Evolutionary conservation across 2,329 filamentous ascomycete species (phyloP).

Genomic region (Madurella fahalii): DNA sequence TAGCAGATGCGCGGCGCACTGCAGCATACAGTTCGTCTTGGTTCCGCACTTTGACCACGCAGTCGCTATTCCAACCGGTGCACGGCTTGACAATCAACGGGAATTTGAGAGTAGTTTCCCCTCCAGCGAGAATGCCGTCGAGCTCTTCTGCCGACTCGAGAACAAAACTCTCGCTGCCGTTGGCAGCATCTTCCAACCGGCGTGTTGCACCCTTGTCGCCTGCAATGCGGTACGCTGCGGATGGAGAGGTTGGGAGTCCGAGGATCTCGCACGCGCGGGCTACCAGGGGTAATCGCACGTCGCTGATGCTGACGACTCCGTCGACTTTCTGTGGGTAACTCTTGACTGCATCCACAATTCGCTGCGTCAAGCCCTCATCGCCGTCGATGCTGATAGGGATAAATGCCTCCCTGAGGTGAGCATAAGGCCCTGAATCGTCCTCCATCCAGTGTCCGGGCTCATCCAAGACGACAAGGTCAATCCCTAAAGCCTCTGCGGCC

Average conservation of each 20-base stretch:
- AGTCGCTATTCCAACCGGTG: slow-evolving; percentile 31
- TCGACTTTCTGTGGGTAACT: slow-evolving; percentile 28
- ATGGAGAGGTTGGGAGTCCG: slow-evolving; percentile 30
- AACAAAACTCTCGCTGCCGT: slow-evolving; percentile 15
- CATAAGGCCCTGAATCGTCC: slow-evolving; percentile 12
- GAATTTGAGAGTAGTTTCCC: slow-evolving; percentile 11
- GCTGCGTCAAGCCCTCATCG: slow-evolving; percentile 27
- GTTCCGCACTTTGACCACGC: slow-evolving; percentile 32
- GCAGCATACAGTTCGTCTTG: slow-evolving; percentile 27
- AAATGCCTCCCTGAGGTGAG: slow-evolving; percentile 33
- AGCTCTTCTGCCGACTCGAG: slow-evolving; percentile 20
- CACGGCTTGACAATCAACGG: slow-evolving; percentile 38
- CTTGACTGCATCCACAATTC: slow-evolving; percentile 30
- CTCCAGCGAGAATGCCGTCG: slow-evolving; percentile 10
- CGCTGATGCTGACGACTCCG: slow-evolving; percentile 36
- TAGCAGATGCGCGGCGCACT: slow-evolving; percentile 19
- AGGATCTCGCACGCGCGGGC: slow-evolving; percentile 32
- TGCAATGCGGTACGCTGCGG: slow-evolving; percentile 29
- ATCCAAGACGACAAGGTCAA: slow-evolving; percentile 36
- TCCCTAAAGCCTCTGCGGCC: slow-evolving; percentile 32
- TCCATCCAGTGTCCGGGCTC: slow-evolving; percentile 38
- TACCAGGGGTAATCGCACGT: slow-evolving; percentile 28
- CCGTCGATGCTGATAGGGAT: slow-evolving; percentile 28
- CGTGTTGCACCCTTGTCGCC: slow-evolving; percentile 32
- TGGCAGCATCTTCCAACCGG: slow-evolving; percentile 19